phyloP scores from a whole-genome alignment of 2,329 filamentous ascomycete species.

The Zymoseptoria pseudotritici region DNA sequence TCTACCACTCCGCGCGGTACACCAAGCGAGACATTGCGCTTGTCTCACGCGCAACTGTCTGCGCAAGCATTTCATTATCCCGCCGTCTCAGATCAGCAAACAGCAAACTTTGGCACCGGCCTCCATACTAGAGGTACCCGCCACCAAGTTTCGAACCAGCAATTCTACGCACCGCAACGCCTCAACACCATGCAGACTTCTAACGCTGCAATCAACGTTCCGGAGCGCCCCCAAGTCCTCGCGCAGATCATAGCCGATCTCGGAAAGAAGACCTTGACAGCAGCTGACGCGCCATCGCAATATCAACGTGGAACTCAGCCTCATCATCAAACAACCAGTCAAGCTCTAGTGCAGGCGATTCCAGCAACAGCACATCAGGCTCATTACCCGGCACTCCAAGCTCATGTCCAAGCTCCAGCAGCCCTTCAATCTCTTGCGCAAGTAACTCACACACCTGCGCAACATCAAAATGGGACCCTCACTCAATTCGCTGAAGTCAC shows the following conservation, averaged over 20 bases:
- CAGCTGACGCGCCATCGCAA: neutral
- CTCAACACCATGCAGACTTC: neutral
- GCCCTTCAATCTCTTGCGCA: neutral
- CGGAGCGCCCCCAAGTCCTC: neutral
- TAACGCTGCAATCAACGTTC: neutral
- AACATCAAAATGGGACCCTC: neutral
- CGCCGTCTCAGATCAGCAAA: slow-evolving; percentile 2
- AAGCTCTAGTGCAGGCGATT: neutral
- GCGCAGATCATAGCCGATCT: neutral
- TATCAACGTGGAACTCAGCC: neutral
- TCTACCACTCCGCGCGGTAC: neutral
- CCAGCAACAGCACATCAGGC: too few relatives aligned
- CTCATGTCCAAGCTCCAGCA: neutral
- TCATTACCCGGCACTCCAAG: too few relatives aligned
- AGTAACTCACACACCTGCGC: neutral
- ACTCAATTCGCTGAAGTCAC: neutral
- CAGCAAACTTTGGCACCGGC: slow-evolving; percentile 3
- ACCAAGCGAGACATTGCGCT: neutral
- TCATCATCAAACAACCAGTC: neutral
- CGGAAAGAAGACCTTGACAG: neutral
- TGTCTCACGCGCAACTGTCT: neutral
- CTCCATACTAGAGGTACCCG: neutral
- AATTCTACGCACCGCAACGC: neutral
- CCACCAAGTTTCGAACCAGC: neutral
- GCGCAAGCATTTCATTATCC: neutral